Evolutionary conservation across 1,284 basidiomycete genomes (phyloP).

Genomic region (Wallemia mellicola): DNA sequence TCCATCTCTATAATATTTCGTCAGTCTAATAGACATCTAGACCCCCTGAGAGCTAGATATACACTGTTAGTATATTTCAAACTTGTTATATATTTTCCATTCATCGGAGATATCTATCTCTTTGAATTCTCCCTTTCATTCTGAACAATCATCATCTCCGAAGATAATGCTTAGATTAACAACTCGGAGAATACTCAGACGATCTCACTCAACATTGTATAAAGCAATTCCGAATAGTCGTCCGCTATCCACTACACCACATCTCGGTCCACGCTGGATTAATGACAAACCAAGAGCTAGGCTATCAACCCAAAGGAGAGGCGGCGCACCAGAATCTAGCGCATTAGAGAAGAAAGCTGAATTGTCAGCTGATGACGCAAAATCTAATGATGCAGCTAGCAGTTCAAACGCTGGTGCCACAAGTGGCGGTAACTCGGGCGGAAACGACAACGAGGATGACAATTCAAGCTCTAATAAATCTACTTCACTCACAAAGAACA

Average conservation of each 20-base stretch:
- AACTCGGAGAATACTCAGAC: neutral
- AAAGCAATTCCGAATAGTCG: no score
- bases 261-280: neutral
- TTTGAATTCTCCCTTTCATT: neutral
- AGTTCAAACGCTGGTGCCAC: slow-evolving; percentile 2
- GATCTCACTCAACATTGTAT: no score
- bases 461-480: neutral
- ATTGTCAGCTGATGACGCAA: neutral
- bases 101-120: neutral
- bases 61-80: no score
- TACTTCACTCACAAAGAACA: slow-evolving; percentile 25
- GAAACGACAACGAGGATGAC: neutral
- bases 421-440: neutral
- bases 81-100: neutral
- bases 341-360: neutral
- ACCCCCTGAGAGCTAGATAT: no score
- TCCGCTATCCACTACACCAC: neutral
- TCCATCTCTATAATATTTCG: neutral
- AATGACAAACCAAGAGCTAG: slow-evolving; percentile 1
- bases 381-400: slow-evolving; percentile 2
- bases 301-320: slow-evolving; percentile 3
- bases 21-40: neutral
- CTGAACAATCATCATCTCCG: neutral
- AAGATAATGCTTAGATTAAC: neutral
- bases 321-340: neutral